A percentile compares a stretch with the other conserved stretches of the same genome.
These are phyloP conservation scores for Phyllosticta citribraziliensis DNA, from an alignment of 2,329 filamentous ascomycete species.

Conservation along the genomic window DNA sequence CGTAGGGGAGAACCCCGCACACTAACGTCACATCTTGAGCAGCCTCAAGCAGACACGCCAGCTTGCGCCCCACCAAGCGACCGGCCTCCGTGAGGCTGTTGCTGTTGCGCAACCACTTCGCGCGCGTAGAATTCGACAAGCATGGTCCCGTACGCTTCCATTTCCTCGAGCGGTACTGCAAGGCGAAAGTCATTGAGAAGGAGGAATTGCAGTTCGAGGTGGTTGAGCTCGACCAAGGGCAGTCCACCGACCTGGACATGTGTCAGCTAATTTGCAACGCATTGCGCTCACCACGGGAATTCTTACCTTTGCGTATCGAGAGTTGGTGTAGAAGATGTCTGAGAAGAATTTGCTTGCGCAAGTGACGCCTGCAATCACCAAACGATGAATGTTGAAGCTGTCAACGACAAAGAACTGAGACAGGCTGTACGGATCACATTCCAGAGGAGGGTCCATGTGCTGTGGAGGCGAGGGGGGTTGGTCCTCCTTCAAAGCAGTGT, in stretches of 20 bases:
- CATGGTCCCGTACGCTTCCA: conserved; percentile 97
- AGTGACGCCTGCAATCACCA: conserved; percentile 94
- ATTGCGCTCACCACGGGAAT: neutral
- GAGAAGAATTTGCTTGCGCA: conserved; percentile 99
- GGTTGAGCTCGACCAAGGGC: conserved; percentile 84
- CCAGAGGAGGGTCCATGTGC: conserved; percentile 26
- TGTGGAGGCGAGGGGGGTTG: conserved; percentile 29
- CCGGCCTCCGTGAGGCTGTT: conserved; percentile 16
- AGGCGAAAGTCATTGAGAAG: conserved; percentile 93
- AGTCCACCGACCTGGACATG: conserved; percentile 73
- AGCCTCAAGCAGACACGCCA: neutral
- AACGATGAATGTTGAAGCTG: conserved; percentile 95
- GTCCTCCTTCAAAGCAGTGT: conserved; percentile 13
- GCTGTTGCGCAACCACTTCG: conserved; percentile 65
- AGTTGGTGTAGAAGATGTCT: conserved; percentile 97
- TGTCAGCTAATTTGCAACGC: conserved; percentile 11
- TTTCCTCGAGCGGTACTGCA: conserved; percentile 83
- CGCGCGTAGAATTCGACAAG: conserved; percentile 94
- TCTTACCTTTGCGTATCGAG: conserved; percentile 92
- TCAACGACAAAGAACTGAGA: conserved; percentile 86
- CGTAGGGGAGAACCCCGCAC: neutral
- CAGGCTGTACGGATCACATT: conserved; percentile 41
- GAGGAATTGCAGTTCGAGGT: conserved; percentile 91
- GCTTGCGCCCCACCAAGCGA: neutral
- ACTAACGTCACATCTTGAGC: neutral